A percentile compares a stretch with the other conserved stretches of the same genome.
Conservation (phyloP, 306 rosid species). For the Biancaea sappan region DNA sequence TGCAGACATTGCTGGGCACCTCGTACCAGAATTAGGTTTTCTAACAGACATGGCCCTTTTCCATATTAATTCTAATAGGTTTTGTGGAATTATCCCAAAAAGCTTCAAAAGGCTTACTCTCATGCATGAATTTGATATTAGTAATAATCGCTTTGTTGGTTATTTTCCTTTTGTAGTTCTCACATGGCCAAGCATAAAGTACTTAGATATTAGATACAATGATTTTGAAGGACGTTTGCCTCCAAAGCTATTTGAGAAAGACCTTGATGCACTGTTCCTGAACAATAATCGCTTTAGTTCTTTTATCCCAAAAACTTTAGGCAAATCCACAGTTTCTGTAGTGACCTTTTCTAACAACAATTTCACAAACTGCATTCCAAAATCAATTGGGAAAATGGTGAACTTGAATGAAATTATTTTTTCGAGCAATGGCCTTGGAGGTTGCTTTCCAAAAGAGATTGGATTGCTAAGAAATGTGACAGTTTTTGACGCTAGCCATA, state of each 20-base stretch:
- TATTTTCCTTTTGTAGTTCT: slow-evolving; percentile 43
- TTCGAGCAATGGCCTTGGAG: slow-evolving; percentile 51
- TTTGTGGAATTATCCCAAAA: slow-evolving; percentile 52
- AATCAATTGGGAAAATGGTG: slow-evolving; percentile 52
- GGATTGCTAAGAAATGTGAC: slow-evolving; percentile 41
- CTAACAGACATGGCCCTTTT: slow-evolving; percentile 50
- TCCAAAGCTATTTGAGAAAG: slow-evolving; percentile 41
- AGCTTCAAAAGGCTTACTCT: slow-evolving; percentile 34
- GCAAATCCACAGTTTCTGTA: slow-evolving; percentile 63
- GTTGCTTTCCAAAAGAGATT: slow-evolving; percentile 75
- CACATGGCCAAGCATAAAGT: slow-evolving; percentile 41
- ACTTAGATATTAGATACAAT: slow-evolving; percentile 50
- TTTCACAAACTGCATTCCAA: slow-evolving; percentile 72
- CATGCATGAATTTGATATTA: slow-evolving; percentile 51
- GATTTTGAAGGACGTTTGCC: slow-evolving; percentile 55
- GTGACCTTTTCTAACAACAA: slow-evolving; percentile 63
- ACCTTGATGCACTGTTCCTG: slow-evolving; percentile 65
- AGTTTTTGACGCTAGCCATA: slow-evolving; percentile 52
- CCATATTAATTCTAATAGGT: slow-evolving; percentile 58
- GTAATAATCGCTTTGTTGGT: slow-evolving; percentile 62
- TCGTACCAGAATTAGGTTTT: slow-evolving; percentile 43
- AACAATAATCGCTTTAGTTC: slow-evolving; percentile 71
- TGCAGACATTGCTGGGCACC: slow-evolving; percentile 52
- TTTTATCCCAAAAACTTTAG: slow-evolving; percentile 55
- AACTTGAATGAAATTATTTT: slow-evolving; percentile 66